These are phyloP conservation scores for Parasarocladium wereldwijsianum DNA, from an alignment of 2,329 filamentous ascomycete species.

Conservation along the genomic window DNA sequence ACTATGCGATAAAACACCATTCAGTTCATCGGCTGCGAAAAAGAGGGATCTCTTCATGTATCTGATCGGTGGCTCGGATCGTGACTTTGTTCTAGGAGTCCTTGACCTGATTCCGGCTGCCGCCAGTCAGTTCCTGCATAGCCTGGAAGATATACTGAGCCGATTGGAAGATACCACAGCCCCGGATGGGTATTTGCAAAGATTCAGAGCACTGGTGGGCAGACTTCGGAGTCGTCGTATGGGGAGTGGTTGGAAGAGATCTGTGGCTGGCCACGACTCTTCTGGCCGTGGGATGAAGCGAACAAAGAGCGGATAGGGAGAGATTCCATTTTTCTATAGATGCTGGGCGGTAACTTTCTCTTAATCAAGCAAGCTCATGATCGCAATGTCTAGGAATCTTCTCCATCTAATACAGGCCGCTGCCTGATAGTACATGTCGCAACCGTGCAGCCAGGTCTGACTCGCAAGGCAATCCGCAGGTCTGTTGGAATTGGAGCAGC, in stretches of 20 bases:
- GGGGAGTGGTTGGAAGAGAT: too few species aligned
- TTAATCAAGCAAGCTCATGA: background rate
- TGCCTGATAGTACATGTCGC: background rate
- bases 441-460: background rate
- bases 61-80: conserved; percentile 29
- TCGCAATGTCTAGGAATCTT: background rate
- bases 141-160: conserved; percentile 18
- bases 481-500: conserved; percentile 7
- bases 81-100: conserved; percentile 29
- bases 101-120: conserved; percentile 28
- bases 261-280: too few species aligned
- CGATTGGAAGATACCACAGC: conserved; percentile 18
- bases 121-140: conserved; percentile 23
- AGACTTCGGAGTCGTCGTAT: background rate
- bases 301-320: background rate
- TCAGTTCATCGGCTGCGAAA: conserved; percentile 5
- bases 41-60: conserved; percentile 30
- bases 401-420: background rate
- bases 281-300: background rate
- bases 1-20: conserved; percentile 13
- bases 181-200: conserved; percentile 19
- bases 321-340: background rate
- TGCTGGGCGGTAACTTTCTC: too few species aligned
- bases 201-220: conserved; percentile 11
- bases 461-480: background rate